These are phyloP conservation scores for Paragyromitra xinjiangensis DNA, from an alignment of 495 filamentous ascomycete genomes.

Conservation along the genomic window DNA sequence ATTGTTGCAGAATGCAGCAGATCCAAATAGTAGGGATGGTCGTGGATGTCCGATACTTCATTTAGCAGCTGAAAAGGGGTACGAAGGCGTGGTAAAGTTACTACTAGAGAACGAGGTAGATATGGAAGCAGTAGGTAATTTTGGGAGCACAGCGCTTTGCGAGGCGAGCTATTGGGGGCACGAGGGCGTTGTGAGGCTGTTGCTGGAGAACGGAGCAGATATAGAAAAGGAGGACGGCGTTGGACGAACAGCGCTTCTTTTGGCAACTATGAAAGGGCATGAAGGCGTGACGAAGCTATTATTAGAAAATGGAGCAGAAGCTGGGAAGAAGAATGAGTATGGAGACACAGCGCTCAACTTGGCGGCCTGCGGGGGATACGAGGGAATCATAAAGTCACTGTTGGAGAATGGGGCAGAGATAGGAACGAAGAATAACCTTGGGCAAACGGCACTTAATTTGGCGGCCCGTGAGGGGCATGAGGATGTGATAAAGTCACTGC, in stretches of 20 bases:
- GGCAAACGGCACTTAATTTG: slow-evolving; percentile 7
- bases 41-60: not conserved
- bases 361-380: not conserved
- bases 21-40: not conserved
- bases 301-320: not conserved
- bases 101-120: slow-evolving; percentile 18
- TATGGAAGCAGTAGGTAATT: not conserved
- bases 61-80: not conserved
- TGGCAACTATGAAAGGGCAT: not conserved
- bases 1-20: not conserved
- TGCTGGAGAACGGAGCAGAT: slow-evolving; percentile 15
- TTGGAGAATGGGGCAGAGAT: not conserved
- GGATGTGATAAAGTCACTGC: not conserved
- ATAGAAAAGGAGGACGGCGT: not conserved
- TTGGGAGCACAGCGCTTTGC: not conserved
- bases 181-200: not conserved
- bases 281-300: not conserved
- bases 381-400: not conserved
- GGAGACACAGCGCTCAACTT: slow-evolving; percentile 11
- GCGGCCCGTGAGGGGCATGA: slow-evolving; percentile 2
- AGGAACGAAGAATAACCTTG: not conserved
- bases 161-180: slow-evolving; percentile 1
- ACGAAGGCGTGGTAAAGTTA: slow-evolving; percentile 19
- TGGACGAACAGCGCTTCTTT: slow-evolving; percentile 3
- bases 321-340: not conserved